These are phyloP conservation scores for Dissophora globulifera DNA, from an alignment of 192 early-diverging fungal species.

Conservation along the genomic window DNA sequence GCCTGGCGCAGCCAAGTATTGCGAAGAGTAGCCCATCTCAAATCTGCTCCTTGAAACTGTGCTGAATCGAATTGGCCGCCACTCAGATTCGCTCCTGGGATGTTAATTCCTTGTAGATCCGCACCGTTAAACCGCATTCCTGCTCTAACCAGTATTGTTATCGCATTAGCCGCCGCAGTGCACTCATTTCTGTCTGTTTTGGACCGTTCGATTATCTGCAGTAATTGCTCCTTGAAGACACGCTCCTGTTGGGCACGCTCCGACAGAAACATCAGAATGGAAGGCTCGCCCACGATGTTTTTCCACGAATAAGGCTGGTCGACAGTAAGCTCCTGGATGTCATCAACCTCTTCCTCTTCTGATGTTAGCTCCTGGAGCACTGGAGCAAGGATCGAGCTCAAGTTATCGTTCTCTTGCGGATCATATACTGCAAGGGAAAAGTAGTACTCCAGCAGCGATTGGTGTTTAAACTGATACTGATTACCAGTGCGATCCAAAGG, in stretches of 20 bases:
- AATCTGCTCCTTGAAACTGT: conserved; percentile 16
- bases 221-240: conserved; percentile 4
- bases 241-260: conserved; percentile 11
- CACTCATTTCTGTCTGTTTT: background rate
- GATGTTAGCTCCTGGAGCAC: background rate
- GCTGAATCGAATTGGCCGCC: conserved; percentile 17
- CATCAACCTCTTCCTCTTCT: background rate
- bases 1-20: background rate
- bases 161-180: conserved; percentile 23
- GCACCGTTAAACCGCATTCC: conserved; percentile 5
- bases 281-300: conserved; percentile 6
- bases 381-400: background rate
- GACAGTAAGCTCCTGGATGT: no score
- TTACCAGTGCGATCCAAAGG: conserved; percentile 9
- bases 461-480: conserved; percentile 10
- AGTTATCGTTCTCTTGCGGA: background rate
- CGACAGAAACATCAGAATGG: conserved; percentile 6
- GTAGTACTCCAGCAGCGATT: conserved; percentile 11
- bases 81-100: conserved; percentile 21
- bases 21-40: conserved; percentile 2
- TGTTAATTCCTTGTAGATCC: conserved; percentile 7
- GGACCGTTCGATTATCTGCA: conserved; percentile 1
- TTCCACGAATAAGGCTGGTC: conserved; percentile 7
- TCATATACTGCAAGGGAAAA: conserved; percentile 9
- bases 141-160: conserved; percentile 17